Evolutionary conservation across 768 basidiomycete genomes (phyloP).

Genomic region (Mycena chlorophos): DNA sequence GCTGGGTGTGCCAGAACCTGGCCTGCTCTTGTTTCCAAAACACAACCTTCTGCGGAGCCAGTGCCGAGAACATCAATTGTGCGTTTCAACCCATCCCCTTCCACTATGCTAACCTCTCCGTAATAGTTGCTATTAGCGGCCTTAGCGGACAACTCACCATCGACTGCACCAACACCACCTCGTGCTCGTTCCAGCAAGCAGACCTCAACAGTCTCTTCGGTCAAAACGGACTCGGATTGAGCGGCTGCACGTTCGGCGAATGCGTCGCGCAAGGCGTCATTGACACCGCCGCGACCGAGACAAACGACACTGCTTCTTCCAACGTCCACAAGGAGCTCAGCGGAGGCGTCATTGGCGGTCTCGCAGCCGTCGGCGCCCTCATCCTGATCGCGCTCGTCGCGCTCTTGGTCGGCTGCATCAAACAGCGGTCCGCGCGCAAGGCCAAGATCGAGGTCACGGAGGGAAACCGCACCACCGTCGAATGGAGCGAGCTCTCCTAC

Average conservation of each 20-base stretch:
- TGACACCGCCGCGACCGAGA: constrained; percentile 47
- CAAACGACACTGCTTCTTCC: constrained; percentile 35
- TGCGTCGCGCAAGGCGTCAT: constrained; percentile 83
- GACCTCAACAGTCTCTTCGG: constrained; percentile 74
- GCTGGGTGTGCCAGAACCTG: constrained; percentile 75
- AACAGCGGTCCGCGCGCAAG: constrained; percentile 63
- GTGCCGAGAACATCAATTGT: constrained; percentile 6
- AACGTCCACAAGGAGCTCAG: constrained; percentile 45
- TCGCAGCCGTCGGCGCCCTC: constrained; percentile 79
- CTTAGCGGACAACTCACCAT: constrained; percentile 69
- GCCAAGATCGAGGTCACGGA: constrained; percentile 37
- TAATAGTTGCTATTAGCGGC: constrained; percentile 59
- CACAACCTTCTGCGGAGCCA: constrained; percentile 75
- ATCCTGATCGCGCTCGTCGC: constrained; percentile 55
- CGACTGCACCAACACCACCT: constrained; percentile 59
- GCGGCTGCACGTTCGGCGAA: constrained; percentile 82
- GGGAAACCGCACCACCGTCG: constrained; percentile 58
- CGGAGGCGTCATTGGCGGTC: constrained; percentile 86
- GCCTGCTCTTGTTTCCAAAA: constrained; percentile 69
- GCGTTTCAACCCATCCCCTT: background rate
- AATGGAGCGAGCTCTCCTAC: constrained; percentile 73
- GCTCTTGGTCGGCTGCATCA: constrained; percentile 61
- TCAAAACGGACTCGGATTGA: constrained; percentile 64
- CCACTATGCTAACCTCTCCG: constrained; percentile 45
- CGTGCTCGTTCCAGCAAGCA: constrained; percentile 77